Base-by-base conservation (phyloP, 2,329 filamentous ascomycete genomes). In the Penicillium sp. region DNA sequence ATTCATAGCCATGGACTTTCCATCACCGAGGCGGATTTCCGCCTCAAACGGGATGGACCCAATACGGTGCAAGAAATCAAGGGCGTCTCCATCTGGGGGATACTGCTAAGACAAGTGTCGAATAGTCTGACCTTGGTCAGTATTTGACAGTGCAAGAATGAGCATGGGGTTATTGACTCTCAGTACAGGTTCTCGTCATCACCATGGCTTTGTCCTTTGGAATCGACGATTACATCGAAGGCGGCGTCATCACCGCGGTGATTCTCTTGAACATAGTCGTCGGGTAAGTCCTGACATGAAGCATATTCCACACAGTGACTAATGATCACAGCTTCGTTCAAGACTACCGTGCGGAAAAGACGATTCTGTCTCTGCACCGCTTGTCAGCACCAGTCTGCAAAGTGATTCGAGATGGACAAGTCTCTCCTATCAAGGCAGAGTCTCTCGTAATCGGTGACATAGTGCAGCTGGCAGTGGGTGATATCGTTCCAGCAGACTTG, bases 81-180 rank as follows among this genome's bases (percentile, higher is more conserved):
- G 67, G 78, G 80, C 64, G 67, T 82, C 67, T 85, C 82, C 64
- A 57, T 82, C 65, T 84, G 80, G 77, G 77, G 82, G 68, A 84
- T 86, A 68, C 74, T 86, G 67, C 65, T 86, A 66, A 82, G 81
- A 59, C 82, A 86, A 69, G 75, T 85, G 52, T 84, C 82, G 50
- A 86, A 86, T 68, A 84, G 81, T 68, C 70, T 86, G 65, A 86
- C 82, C 48, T 72, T 83, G 59, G 80, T 73, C 64, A 52, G 66
- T 57, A 27, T 29, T 39, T 32, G 35, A 32, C 25, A 45, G 39
- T 28, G 10, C 17, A 34, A 30, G 14, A 14, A n/a, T 23, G 9
- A 5, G 12, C n/a, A 13, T 3, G 15, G n/a, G n/a, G n/a, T n/a
- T n/a, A n/a, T n/a, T n/a, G n/a, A n/a, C n/a, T n/a, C n/a, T n/a